phyloP scores from a whole-genome alignment of 768 basidiomycete genomes.

The Lactarius indigo region DNA sequence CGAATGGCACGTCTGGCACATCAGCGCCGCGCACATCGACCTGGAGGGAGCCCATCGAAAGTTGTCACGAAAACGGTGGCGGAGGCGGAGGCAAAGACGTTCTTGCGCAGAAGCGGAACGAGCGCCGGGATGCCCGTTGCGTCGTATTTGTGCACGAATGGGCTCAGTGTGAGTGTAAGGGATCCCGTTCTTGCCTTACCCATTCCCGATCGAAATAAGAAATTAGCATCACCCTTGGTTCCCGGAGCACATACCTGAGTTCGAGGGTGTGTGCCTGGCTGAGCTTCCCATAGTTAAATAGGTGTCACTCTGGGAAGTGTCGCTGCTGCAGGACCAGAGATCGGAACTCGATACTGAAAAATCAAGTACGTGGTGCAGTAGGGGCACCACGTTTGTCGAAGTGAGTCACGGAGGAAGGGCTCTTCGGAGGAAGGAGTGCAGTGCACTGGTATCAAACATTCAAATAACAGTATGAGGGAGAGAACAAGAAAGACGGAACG shows the following conservation, averaged over 20 bases:
- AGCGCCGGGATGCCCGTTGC: constrained; percentile 25
- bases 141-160: constrained; percentile 22
- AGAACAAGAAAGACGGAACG: constrained; percentile 3
- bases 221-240: neutral
- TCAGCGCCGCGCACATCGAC: too few species aligned
- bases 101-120: constrained; percentile 25
- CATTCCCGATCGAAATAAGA: neutral
- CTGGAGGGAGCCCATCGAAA: too few species aligned
- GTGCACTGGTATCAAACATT: neutral
- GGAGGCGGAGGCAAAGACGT: neutral
- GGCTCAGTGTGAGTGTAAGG: constrained; percentile 22
- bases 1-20: too few species aligned
- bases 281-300: constrained; percentile 41
- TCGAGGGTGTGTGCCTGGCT: constrained; percentile 56
- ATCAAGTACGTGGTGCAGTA: neutral
- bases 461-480: neutral
- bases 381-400: neutral
- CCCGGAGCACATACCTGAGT: constrained; percentile 52
- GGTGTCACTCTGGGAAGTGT: constrained; percentile 35
- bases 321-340: constrained; percentile 56
- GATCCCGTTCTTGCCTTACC: constrained; percentile 26
- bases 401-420: too few species aligned
- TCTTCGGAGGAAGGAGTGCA: too few species aligned
- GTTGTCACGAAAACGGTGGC: too few species aligned
- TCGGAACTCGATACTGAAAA: constrained; percentile 63